These are phyloP conservation scores for Trifolium pratense DNA, from an alignment of 306 rosid genomes.

Conservation along the genomic window DNA sequence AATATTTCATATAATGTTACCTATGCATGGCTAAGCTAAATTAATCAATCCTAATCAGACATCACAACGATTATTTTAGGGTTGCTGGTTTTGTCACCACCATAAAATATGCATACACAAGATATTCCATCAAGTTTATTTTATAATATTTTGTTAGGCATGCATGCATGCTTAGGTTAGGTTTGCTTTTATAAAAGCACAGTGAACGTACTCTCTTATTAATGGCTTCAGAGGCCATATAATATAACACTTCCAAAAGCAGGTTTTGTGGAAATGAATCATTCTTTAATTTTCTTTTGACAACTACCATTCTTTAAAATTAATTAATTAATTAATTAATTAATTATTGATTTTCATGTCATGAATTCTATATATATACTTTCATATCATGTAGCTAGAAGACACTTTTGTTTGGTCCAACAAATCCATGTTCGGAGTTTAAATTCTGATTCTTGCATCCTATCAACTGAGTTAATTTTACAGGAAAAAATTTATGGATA, in stretches of 20 bases:
- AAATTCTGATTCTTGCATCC: too few species aligned
- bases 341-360: slow-evolving; percentile 37
- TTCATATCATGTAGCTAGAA: slow-evolving; percentile 11
- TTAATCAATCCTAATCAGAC: neutral
- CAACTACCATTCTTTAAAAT: too few species aligned
- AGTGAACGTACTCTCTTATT: neutral
- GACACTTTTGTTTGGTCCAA: neutral
- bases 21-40: neutral
- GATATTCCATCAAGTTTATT: slow-evolving; percentile 2
- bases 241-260: slow-evolving; percentile 10
- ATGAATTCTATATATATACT: slow-evolving; percentile 21
- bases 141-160: slow-evolving; percentile 32
- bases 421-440: too few species aligned
- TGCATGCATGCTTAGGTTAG: slow-evolving; percentile 4
- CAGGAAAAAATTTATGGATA: too few species aligned
- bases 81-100: neutral
- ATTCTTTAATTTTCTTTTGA: too few species aligned
- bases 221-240: slow-evolving; percentile 31
- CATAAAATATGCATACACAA: neutral
- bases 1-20: neutral
- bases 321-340: too few species aligned
- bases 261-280: slow-evolving; percentile 9
- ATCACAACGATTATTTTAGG: neutral
- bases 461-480: too few species aligned
- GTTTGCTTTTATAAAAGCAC: slow-evolving; percentile 32